A percentile compares a stretch with the other conserved stretches of the same genome.
Evolutionary conservation across 441 rosid genomes (phyloP).

Genomic region (Populus hybrid): DNA sequence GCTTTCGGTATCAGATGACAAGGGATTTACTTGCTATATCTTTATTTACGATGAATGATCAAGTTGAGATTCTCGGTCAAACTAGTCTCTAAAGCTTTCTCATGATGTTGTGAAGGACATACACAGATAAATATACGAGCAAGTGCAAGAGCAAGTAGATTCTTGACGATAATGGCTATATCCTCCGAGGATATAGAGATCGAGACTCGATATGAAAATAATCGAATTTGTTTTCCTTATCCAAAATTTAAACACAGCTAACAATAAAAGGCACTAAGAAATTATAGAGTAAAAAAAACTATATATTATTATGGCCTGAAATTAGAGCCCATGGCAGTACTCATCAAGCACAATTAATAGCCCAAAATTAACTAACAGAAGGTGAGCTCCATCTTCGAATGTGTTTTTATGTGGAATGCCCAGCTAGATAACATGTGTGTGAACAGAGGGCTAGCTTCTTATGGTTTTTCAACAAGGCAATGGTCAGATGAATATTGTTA

Average conservation of each 20-base stretch:
- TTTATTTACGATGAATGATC: not conserved
- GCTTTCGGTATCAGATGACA: not conserved
- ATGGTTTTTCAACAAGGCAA: not conserved
- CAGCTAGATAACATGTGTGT: not conserved
- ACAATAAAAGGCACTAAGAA: not conserved
- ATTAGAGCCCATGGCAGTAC: not conserved
- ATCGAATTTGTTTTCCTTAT: not conserved
- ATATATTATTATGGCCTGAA: not conserved
- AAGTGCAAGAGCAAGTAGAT: not conserved
- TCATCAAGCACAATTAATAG: not conserved
- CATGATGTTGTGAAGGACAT: too few species aligned
- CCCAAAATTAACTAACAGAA: not conserved
- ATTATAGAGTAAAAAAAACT: too few species aligned
- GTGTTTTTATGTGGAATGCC: not conserved
- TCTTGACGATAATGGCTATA: too few species aligned
- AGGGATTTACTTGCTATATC: not conserved
- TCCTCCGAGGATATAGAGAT: too few species aligned
- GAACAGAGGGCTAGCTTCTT: not conserved
- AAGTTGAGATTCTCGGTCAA: not conserved
- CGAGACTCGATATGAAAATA: too few species aligned
- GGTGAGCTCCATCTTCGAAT: not conserved
- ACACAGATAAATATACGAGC: not conserved
- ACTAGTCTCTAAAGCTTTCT: not conserved
- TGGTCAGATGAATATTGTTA: not conserved
- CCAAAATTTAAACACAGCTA: not conserved